A percentile compares a stretch with the other conserved stretches of the same genome.
phyloP scores from a whole-genome alignment of 164 flowering plant genomes.

The Macadamia tetraphylla region DNA sequence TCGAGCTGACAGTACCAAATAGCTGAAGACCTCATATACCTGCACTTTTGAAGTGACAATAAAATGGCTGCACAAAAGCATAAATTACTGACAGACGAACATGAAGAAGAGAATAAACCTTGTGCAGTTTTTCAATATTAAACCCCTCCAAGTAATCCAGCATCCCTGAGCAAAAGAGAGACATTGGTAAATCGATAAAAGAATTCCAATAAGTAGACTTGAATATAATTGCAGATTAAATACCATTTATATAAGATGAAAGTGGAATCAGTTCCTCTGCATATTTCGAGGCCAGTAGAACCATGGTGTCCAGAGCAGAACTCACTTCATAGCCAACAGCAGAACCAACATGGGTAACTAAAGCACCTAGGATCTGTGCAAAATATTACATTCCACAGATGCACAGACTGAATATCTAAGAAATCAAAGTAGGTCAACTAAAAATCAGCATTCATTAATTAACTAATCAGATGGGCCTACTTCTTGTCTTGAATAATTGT shows the following conservation, averaged over 20 bases:
- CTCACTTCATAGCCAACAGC: slow-evolving; percentile 59
- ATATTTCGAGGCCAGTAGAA: slow-evolving; percentile 49
- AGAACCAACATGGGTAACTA: slow-evolving; percentile 76
- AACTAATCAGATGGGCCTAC: slow-evolving; percentile 27
- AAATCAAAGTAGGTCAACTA: background rate
- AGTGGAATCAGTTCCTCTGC: slow-evolving; percentile 51
- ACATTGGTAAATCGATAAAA: background rate
- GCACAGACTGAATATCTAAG: background rate
- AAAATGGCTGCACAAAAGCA: background rate
- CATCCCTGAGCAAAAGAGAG: slow-evolving; percentile 39
- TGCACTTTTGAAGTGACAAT: slow-evolving; percentile 20
- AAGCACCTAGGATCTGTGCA: slow-evolving; percentile 65
- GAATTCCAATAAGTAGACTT: background rate
- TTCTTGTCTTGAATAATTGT: slow-evolving; percentile 68
- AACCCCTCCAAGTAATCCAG: slow-evolving; percentile 84
- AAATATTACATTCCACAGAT: background rate
- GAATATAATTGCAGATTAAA: background rate
- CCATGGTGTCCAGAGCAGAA: slow-evolving; percentile 69
- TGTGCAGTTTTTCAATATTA: slow-evolving; percentile 52
- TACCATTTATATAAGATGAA: slow-evolving; percentile 71
- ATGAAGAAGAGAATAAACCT: slow-evolving; percentile 24
- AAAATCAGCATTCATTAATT: background rate
- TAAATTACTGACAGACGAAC: background rate
- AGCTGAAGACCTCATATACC: slow-evolving; percentile 79
- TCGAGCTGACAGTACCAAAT: slow-evolving; percentile 50